Conservation (phyloP, 352 stramenopile species). For the Phytophthora kernoviae region DNA sequence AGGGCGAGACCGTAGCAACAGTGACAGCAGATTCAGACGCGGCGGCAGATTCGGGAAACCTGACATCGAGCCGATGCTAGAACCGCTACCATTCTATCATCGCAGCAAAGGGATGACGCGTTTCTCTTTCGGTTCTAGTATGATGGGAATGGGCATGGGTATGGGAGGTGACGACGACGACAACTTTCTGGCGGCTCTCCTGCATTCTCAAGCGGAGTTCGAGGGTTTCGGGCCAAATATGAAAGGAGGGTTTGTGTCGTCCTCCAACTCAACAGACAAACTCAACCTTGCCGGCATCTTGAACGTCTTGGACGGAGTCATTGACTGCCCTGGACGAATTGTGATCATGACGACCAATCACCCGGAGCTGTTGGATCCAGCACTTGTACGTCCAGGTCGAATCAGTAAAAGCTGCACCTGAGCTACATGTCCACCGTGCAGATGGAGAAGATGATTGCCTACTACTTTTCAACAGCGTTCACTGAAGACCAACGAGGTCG, state of each 20-base stretch:
- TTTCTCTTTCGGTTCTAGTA: not conserved
- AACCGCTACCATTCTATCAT: not conserved
- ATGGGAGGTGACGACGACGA: constrained; percentile 17
- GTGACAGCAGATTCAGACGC: constrained; percentile 59
- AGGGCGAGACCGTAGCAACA: not conserved
- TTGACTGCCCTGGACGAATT: constrained; percentile 75
- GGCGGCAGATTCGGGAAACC: too few relatives aligned
- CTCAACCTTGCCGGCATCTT: constrained; percentile 86
- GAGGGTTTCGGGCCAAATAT: constrained; percentile 21
- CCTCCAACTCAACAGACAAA: constrained; percentile 46
- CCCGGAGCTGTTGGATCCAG: constrained; percentile 81
- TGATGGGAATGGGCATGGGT: constrained; percentile 5
- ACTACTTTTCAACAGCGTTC: constrained; percentile 51
- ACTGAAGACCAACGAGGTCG: constrained; percentile 21
- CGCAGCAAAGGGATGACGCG: not conserved
- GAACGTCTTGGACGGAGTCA: constrained; percentile 91
- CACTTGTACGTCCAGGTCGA: constrained; percentile 84
- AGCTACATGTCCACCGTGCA: constrained; percentile 55
- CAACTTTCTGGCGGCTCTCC: constrained; percentile 23
- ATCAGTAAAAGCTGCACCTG: constrained; percentile 85
- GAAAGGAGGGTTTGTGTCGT: constrained; percentile 43
- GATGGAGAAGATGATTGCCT: constrained; percentile 58
- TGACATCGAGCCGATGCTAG: constrained; percentile 13
- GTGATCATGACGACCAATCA: constrained; percentile 91
- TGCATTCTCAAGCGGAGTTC: constrained; percentile 33